Percentiles rank a stretch among this genome's conserved stretches.
These are phyloP conservation scores for Crinitomyces ghanaensis DNA, from an alignment of 805 yeast species.

Conservation along the genomic window DNA sequence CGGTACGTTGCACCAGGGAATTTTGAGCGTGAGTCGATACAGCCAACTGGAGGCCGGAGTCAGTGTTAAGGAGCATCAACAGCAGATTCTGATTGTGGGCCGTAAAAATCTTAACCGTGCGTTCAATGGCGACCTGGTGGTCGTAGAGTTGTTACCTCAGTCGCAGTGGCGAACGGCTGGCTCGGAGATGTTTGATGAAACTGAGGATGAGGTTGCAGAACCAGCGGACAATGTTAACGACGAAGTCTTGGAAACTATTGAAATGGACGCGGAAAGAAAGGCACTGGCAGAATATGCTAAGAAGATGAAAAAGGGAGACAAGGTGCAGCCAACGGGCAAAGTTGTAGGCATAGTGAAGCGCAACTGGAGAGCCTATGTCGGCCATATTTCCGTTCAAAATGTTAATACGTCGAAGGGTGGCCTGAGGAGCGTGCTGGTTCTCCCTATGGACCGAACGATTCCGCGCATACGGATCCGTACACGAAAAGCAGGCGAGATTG, in stretches of 20 bases:
- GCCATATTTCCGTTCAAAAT: constrained; percentile 75
- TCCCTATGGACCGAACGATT: constrained; percentile 77
- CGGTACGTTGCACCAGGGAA: constrained; percentile 82
- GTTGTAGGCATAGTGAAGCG: constrained; percentile 82
- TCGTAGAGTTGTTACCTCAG: constrained; percentile 79
- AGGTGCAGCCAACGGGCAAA: constrained; percentile 72
- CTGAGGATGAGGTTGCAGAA: constrained; percentile 42
- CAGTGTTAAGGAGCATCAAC: constrained; percentile 56
- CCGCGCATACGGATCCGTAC: constrained; percentile 84
- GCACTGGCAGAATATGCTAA: constrained; percentile 69
- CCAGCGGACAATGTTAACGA: constrained; percentile 35
- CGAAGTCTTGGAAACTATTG: constrained; percentile 27
- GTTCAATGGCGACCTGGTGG: constrained; percentile 84
- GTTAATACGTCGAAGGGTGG: constrained; percentile 33
- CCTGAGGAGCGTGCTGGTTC: constrained; percentile 68
- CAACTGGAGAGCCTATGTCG: constrained; percentile 94
- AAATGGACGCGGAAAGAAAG: constrained; percentile 60
- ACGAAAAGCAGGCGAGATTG: constrained; percentile 67
- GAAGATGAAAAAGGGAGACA: constrained; percentile 33
- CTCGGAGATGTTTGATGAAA: constrained; percentile 66
- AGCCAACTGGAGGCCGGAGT: constrained; percentile 84
- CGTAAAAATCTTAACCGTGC: constrained; percentile 79
- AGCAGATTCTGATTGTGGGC: constrained; percentile 75
- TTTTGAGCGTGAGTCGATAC: constrained; percentile 67
- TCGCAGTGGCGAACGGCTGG: constrained; percentile 83